A percentile compares a stretch with the other conserved stretches of the same genome.
These are phyloP conservation scores for Pseudognaphalium luteoalbum DNA, from an alignment of 129 eudicot species.

Conservation along the genomic window DNA sequence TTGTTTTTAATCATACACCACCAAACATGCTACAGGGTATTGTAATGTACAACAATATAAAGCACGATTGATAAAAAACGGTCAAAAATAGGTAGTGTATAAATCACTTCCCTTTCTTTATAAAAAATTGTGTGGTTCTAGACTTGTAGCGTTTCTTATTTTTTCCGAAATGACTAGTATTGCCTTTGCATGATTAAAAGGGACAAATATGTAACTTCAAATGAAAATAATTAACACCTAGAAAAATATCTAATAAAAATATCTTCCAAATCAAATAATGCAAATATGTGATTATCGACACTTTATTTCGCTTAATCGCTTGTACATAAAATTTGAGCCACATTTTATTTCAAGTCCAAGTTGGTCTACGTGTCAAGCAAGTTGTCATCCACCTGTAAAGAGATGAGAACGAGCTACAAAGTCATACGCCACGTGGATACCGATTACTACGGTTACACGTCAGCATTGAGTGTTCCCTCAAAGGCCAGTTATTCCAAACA, in stretches of 20 bases:
- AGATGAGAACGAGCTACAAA: not conserved
- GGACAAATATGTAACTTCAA: not conserved
- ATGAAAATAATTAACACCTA: not conserved
- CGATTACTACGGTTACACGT: conserved; percentile 3
- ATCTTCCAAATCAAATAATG: conserved; percentile 5
- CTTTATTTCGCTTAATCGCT: not conserved
- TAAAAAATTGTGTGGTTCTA: no score
- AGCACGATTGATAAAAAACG: no score
- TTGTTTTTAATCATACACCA: no score
- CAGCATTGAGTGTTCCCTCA: conserved; percentile 24
- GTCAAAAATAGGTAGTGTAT: no score
- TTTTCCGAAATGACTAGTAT: not conserved
- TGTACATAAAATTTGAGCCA: not conserved
- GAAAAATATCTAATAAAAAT: conserved; percentile 16
- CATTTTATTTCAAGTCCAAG: not conserved
- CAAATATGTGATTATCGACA: not conserved
- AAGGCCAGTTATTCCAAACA: conserved; percentile 29
- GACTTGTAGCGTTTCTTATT: no score
- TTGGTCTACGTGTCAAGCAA: conserved; percentile 15
- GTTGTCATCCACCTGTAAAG: conserved; percentile 14
- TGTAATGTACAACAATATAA: no score
- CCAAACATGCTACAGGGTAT: no score
- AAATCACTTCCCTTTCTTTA: no score
- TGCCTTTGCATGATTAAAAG: not conserved
- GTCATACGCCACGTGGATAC: conserved; percentile 10